Evolutionary conservation across 2,329 filamentous ascomycete species (phyloP).

Genomic region (Cytospora leucostoma): DNA sequence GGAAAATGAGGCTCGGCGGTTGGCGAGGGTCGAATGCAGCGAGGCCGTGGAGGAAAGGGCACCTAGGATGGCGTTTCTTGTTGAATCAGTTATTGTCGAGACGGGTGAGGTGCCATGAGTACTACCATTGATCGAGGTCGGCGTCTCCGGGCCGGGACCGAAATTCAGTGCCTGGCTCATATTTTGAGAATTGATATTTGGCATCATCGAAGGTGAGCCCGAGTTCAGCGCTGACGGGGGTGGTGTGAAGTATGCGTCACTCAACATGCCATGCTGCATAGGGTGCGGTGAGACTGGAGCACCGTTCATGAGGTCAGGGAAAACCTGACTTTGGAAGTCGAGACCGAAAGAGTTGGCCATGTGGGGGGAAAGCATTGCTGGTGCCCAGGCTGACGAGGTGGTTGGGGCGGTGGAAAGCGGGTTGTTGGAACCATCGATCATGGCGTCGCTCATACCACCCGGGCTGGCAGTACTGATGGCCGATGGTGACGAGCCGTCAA

Average conservation of each 20-base stretch:
- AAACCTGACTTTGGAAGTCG: constrained; percentile 72
- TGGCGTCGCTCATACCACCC: constrained; percentile 85
- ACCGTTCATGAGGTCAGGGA: constrained; percentile 73
- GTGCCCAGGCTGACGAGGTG: constrained; percentile 67
- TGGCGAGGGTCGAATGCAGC: constrained; percentile 57
- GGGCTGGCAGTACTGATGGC: constrained; percentile 95
- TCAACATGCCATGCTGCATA: constrained; percentile 67
- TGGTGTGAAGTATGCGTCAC: constrained; percentile 77
- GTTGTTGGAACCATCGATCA: constrained; percentile 79
- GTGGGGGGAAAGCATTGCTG: constrained; percentile 67
- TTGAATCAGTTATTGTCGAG: constrained; percentile 66
- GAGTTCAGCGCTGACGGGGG: constrained; percentile 69
- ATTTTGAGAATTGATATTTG: constrained; percentile 62
- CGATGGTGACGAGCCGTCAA: constrained; percentile 93
- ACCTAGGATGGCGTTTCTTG: constrained; percentile 61
- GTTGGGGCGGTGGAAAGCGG: constrained; percentile 53
- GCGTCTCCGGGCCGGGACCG: constrained; percentile 68
- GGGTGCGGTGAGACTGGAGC: constrained; percentile 78
- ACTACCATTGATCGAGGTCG: constrained; percentile 69
- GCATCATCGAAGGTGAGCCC: constrained; percentile 71
- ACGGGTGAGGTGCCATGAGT: constrained; percentile 59
- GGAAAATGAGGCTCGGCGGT: constrained; percentile 66
- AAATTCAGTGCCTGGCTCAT: constrained; percentile 68
- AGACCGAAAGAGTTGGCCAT: constrained; percentile 71
- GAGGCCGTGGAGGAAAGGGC: constrained; percentile 49